Evolutionary conservation across 164 flowering plant species (phyloP).

Genomic region (Nelumbo lutea): DNA sequence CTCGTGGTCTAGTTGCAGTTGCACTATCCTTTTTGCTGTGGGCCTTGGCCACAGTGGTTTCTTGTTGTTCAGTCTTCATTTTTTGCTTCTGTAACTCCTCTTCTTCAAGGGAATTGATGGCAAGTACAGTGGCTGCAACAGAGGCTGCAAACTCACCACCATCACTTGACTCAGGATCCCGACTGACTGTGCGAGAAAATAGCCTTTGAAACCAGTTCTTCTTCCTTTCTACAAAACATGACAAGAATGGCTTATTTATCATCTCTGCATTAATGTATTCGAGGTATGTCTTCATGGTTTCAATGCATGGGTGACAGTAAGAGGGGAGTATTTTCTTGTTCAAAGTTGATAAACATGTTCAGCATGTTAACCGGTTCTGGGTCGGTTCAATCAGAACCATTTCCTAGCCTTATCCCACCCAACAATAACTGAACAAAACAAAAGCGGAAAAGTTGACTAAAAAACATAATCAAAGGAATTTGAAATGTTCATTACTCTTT

Average conservation of each 20-base stretch:
- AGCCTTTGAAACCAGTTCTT: constrained; percentile 22
- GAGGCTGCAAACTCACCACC: constrained; percentile 23
- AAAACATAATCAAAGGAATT: neutral
- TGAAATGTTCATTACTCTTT: neutral
- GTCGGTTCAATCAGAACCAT: too few species aligned
- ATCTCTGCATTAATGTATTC: neutral
- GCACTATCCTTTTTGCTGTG: neutral
- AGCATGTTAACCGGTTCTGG: too few species aligned
- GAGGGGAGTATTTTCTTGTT: neutral
- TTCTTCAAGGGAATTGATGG: constrained; percentile 36
- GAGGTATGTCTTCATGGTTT: neutral
- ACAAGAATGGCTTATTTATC: neutral
- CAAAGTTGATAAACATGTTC: too few species aligned
- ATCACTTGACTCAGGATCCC: constrained; percentile 15
- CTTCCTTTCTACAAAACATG: constrained; percentile 11
- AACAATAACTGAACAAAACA: too few species aligned
- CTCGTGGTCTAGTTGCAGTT: neutral
- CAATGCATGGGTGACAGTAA: neutral
- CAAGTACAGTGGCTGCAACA: constrained; percentile 48
- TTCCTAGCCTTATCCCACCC: too few species aligned
- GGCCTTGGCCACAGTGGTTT: neutral
- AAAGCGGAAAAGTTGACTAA: too few species aligned
- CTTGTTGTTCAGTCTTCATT: constrained; percentile 7
- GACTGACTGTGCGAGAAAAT: constrained; percentile 13
- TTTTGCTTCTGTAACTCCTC: neutral